These are phyloP conservation scores for Pseudofabraea citricarpa DNA, from an alignment of 2,329 filamentous ascomycete genomes.

Conservation along the genomic window DNA sequence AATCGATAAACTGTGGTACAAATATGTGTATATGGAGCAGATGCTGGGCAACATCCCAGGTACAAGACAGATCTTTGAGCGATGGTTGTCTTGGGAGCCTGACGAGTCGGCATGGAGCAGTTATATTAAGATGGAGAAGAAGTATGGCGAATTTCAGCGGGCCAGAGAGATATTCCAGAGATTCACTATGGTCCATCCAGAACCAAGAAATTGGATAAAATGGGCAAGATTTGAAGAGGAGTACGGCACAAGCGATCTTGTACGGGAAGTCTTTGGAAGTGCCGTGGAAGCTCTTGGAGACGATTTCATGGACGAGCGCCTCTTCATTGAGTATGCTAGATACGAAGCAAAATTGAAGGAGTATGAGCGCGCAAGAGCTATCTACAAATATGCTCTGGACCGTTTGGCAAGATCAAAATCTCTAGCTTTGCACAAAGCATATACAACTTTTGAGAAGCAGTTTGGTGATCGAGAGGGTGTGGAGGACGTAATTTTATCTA, in stretches of 20 bases:
- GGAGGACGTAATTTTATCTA: constrained; percentile 92
- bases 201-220: constrained; percentile 96
- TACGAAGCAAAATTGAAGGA: constrained; percentile 95
- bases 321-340: constrained; percentile 93
- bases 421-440: constrained; percentile 80
- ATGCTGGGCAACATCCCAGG: constrained; percentile 92
- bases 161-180: constrained; percentile 86
- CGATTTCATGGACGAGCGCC: constrained; percentile 90
- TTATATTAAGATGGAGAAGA: constrained; percentile 95
- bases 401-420: constrained; percentile 85
- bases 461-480: constrained; percentile 91
- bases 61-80: constrained; percentile 88
- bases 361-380: constrained; percentile 86
- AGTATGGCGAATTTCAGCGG: constrained; percentile 86
- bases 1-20: constrained; percentile 97
- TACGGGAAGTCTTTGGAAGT: constrained; percentile 84
- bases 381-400: constrained; percentile 95
- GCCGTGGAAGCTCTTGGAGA: constrained; percentile 89
- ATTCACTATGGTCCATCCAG: constrained; percentile 89
- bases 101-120: constrained; percentile 93
- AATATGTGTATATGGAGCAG: constrained; percentile 98
- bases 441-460: constrained; percentile 97
- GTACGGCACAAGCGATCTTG: constrained; percentile 83
- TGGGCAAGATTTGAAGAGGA: constrained; percentile 98
- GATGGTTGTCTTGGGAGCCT: constrained; percentile 98